phyloP scores from a whole-genome alignment of 2,329 filamentous ascomycete genomes.

The Podosphaera xanthii region DNA sequence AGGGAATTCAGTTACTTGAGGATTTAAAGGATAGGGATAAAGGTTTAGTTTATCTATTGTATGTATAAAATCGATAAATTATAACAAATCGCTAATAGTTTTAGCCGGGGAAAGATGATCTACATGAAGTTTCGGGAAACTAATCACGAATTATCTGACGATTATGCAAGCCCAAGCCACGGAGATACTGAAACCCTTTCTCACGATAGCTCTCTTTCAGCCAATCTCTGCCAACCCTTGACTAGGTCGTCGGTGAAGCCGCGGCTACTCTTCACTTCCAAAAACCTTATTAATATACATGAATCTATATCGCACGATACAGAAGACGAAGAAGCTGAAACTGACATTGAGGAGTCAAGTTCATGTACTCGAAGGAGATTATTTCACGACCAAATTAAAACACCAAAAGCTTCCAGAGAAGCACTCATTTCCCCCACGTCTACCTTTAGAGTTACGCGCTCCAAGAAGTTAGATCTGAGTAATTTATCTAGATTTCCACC shows the following conservation, averaged over 20 bases:
- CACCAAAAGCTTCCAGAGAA: slow-evolving; percentile 32
- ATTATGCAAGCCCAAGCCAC: slow-evolving; percentile 13
- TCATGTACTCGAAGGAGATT: slow-evolving; percentile 13
- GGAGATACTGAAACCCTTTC: slow-evolving; percentile 15
- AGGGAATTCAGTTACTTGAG: slow-evolving; percentile 21
- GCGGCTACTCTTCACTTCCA: slow-evolving; percentile 38
- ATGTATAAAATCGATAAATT: slow-evolving; percentile 21
- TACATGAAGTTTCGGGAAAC: slow-evolving; percentile 33
- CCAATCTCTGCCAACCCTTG: slow-evolving; percentile 22
- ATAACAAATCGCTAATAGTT: slow-evolving; percentile 7
- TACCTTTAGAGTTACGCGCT: slow-evolving; percentile 35
- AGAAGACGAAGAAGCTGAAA: slow-evolving; percentile 31
- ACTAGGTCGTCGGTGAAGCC: slow-evolving; percentile 51
- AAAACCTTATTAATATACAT: slow-evolving; percentile 25
- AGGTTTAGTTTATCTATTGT: slow-evolving; percentile 59
- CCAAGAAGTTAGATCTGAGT: slow-evolving; percentile 21
- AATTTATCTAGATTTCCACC: slow-evolving; percentile 16
- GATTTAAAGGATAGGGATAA: slow-evolving; percentile 46
- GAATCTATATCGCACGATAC: slow-evolving; percentile 37
- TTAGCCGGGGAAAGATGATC: slow-evolving; percentile 55
- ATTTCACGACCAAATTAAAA: slow-evolving; percentile 19
- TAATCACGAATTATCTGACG: slow-evolving; percentile 2
- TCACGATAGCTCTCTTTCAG: slow-evolving; percentile 7
- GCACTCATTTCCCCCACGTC: slow-evolving; percentile 38
- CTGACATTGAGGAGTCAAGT: slow-evolving; percentile 24